Evolutionary conservation across 345 rosid genomes (phyloP).

Genomic region (Aurinia saxatilis): DNA sequence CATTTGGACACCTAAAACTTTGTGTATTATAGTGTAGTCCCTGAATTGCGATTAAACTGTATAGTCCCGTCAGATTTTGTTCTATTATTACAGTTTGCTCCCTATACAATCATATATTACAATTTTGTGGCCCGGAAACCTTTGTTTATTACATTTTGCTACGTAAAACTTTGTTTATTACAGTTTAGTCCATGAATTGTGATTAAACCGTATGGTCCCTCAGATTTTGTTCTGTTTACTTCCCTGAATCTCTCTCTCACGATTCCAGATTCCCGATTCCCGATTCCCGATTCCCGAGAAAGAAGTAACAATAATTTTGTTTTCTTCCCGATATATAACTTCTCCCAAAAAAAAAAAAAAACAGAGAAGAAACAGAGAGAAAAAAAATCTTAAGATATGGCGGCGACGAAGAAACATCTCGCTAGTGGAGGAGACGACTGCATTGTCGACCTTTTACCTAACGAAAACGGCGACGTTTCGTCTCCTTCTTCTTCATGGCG

Average conservation of each 20-base stretch:
- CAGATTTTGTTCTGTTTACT: too few relatives aligned
- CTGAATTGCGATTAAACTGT: too few relatives aligned
- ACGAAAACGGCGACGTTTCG: background rate
- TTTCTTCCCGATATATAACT: background rate
- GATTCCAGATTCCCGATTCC: background rate
- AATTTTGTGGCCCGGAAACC: too few relatives aligned
- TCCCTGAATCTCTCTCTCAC: background rate
- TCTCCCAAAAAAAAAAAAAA: constrained; percentile 9
- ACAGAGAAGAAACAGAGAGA: too few relatives aligned
- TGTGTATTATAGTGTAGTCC: too few relatives aligned
- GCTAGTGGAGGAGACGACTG: constrained; percentile 10
- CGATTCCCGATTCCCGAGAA: background rate
- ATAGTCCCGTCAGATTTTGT: too few relatives aligned
- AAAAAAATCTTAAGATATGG: too few relatives aligned
- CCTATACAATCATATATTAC: too few relatives aligned
- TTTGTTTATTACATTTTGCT: background rate
- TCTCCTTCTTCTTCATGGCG: constrained; percentile 40
- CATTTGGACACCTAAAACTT: too few relatives aligned
- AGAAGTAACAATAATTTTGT: constrained; percentile 1
- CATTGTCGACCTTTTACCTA: constrained; percentile 25
- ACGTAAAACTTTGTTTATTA: background rate
- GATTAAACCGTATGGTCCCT: background rate
- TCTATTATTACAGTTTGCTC: too few relatives aligned
- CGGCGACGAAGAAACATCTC: constrained; percentile 12
- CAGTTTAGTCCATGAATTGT: too few relatives aligned